A percentile compares a stretch with the other conserved stretches of the same genome.
These are phyloP conservation scores for Exserohilum rostratum DNA, from an alignment of 2,329 filamentous ascomycete species.

Conservation along the genomic window DNA sequence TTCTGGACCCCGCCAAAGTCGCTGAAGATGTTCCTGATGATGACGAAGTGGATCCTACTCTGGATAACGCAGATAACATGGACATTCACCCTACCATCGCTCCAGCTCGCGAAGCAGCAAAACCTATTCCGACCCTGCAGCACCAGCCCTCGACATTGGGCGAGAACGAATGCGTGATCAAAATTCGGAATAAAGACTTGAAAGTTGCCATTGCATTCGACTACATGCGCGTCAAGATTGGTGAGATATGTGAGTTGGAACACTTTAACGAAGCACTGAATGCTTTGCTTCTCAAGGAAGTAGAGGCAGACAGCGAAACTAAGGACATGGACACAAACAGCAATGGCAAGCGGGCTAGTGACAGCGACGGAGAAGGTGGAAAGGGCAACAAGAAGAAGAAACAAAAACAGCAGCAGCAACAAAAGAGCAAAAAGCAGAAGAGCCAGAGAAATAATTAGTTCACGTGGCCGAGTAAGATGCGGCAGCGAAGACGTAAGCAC, in stretches of 20 bases:
- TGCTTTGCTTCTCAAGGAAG: slow-evolving; percentile 57
- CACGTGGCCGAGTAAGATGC: neutral
- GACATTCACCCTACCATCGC: slow-evolving; percentile 24
- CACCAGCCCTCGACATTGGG: slow-evolving; percentile 13
- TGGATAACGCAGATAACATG: slow-evolving; percentile 27
- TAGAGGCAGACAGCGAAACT: slow-evolving; percentile 24
- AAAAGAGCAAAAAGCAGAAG: slow-evolving; percentile 35
- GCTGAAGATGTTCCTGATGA: slow-evolving; percentile 33
- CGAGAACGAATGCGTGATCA: slow-evolving; percentile 43
- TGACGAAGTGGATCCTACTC: slow-evolving; percentile 28
- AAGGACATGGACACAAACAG: slow-evolving; percentile 28
- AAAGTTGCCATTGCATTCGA: slow-evolving; percentile 78
- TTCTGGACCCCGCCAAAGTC: slow-evolving; percentile 22
- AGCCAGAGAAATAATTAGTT: slow-evolving; percentile 39
- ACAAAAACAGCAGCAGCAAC: slow-evolving; percentile 29
- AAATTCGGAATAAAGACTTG: slow-evolving; percentile 57
- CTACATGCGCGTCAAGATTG: slow-evolving; percentile 74
- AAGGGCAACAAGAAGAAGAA: slow-evolving; percentile 34
- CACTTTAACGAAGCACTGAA: slow-evolving; percentile 66
- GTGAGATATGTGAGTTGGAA: slow-evolving; percentile 71
- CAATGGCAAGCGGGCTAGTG: slow-evolving; percentile 39
- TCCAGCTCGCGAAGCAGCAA: slow-evolving; percentile 5
- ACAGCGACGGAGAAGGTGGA: slow-evolving; percentile 29
- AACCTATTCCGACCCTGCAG: slow-evolving; percentile 15
- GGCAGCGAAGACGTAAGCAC: too few species aligned